These are phyloP conservation scores for Arabidopsis lyrata DNA, from an alignment of 441 rosid genomes.

Conservation along the genomic window DNA sequence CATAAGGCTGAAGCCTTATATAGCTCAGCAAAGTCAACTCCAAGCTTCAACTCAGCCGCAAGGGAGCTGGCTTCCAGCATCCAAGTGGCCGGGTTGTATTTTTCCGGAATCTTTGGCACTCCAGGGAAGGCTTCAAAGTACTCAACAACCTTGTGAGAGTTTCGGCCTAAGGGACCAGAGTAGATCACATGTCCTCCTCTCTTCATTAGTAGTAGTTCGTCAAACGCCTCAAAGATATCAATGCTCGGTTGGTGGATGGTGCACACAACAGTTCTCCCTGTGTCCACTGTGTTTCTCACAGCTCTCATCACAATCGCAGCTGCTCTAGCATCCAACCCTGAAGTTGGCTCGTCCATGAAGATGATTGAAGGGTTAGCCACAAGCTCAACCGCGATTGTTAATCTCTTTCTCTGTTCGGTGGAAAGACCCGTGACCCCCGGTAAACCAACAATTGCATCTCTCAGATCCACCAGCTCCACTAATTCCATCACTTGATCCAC, in stretches of 20 bases:
- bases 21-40: slow-evolving; percentile 64
- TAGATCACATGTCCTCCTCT: slow-evolving; percentile 82
- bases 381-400: slow-evolving; percentile 79
- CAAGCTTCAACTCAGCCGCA: slow-evolving; percentile 69
- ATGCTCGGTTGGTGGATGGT: slow-evolving; percentile 83
- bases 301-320: slow-evolving; percentile 86
- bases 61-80: slow-evolving; percentile 80
- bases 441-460: slow-evolving; percentile 67
- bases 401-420: slow-evolving; percentile 74
- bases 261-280: slow-evolving; percentile 78
- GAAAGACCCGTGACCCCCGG: slow-evolving; percentile 75
- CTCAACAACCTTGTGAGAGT: slow-evolving; percentile 72
- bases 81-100: slow-evolving; percentile 83
- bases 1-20: slow-evolving; percentile 60
- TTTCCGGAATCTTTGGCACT: slow-evolving; percentile 69
- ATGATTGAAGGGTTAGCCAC: slow-evolving; percentile 82
- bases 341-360: slow-evolving; percentile 89
- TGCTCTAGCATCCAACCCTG: slow-evolving; percentile 83
- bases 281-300: slow-evolving; percentile 74
- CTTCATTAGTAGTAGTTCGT: slow-evolving; percentile 69
- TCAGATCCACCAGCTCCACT: slow-evolving; percentile 60
- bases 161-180: slow-evolving; percentile 63
- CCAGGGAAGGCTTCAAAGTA: slow-evolving; percentile 78
- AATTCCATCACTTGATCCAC: slow-evolving; percentile 80
- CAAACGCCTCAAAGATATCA: slow-evolving; percentile 77